Base-by-base conservation (phyloP, 2,329 filamentous ascomycete genomes). In the Magnaporthiopsis rhizophila region DNA sequence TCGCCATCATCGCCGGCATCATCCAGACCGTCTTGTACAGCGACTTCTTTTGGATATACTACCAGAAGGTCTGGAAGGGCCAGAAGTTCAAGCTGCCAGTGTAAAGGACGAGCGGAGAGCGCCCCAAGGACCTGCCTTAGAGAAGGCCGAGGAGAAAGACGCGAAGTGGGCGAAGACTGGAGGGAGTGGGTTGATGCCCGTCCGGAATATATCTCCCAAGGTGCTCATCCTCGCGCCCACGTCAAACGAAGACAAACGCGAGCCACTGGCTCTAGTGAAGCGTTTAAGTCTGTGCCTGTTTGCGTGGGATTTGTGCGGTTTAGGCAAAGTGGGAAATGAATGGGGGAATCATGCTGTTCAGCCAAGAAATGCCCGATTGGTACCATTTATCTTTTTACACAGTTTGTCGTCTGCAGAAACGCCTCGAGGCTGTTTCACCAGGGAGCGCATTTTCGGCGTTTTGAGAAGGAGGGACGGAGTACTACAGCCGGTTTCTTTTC, bases 11-110 rank as follows among this genome's bases (percentile, higher is more conserved):
- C 67, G 95, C 96, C 3, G 95, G 95, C 15, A 84, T 98, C 64
- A 80, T 98, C 68, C 95, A 99, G 82, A 99, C 95, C 0, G 79
- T 99, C 61, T 82, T 99, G 65, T 99, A 99, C 81, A 96, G 92
- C 68, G 95, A 99, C 80, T 99, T 99, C 81, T 99, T 99, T 85
- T 99, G 93, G 84, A 94, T 99, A 73, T 99, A 99, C 81, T 99
- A 97, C 80, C 97, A 89, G 66, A 98, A 97, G 87, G 89, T 94
- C 61, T 80, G 93, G 78, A 91, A 93, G 81, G 90, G 90, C 71
- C 90, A 91, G 83, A 93, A 91, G 81, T 94, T 94, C 77, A 91
- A 92, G 77, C 81, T 94, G 65, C 90, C 90, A 2, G 91, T 94
- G 69, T 94, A 86, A 81, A 21, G 21, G 34, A 36, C 11, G 34